Evolutionary conservation across 805 yeast genomes (phyloP).

Genomic region (Lachancea nothofagi): DNA sequence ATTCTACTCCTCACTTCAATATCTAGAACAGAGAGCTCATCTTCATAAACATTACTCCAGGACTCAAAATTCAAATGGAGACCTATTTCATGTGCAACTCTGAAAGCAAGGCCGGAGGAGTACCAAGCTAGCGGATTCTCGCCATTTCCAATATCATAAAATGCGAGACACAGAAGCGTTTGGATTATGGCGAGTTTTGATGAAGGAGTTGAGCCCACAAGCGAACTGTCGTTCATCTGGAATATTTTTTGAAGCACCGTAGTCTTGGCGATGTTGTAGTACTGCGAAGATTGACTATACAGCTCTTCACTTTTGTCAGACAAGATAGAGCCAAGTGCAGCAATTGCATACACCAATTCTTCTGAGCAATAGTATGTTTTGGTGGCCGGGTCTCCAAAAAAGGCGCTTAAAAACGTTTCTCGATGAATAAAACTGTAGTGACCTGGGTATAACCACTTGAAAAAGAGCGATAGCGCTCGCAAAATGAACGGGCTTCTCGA

Average conservation of each 20-base stretch:
- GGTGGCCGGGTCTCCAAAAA: slow-evolving; percentile 37
- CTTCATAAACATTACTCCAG: slow-evolving; percentile 41
- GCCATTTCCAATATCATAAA: slow-evolving; percentile 54
- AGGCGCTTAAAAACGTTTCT: slow-evolving; percentile 53
- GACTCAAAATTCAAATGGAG: slow-evolving; percentile 52
- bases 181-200: slow-evolving; percentile 49
- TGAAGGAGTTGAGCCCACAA: slow-evolving; percentile 31
- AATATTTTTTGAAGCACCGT: slow-evolving; percentile 37
- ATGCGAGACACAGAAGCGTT: slow-evolving; percentile 47
- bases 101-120: slow-evolving; percentile 50
- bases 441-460: slow-evolving; percentile 58
- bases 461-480: slow-evolving; percentile 33
- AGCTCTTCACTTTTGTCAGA: slow-evolving; percentile 34
- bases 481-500: slow-evolving; percentile 24
- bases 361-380: slow-evolving; percentile 45
- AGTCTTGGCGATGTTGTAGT: slow-evolving; percentile 42
- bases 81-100: slow-evolving; percentile 58
- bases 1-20: slow-evolving; percentile 50
- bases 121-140: slow-evolving; percentile 56
- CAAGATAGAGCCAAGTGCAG: slow-evolving; percentile 50
- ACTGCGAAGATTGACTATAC: slow-evolving; percentile 36
- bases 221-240: slow-evolving; percentile 23
- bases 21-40: slow-evolving; percentile 40
- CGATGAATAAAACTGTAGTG: slow-evolving; percentile 53
- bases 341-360: slow-evolving; percentile 45